Base-by-base conservation (phyloP, 176 grass and related monocot species). In the Puya raimondii region DNA sequence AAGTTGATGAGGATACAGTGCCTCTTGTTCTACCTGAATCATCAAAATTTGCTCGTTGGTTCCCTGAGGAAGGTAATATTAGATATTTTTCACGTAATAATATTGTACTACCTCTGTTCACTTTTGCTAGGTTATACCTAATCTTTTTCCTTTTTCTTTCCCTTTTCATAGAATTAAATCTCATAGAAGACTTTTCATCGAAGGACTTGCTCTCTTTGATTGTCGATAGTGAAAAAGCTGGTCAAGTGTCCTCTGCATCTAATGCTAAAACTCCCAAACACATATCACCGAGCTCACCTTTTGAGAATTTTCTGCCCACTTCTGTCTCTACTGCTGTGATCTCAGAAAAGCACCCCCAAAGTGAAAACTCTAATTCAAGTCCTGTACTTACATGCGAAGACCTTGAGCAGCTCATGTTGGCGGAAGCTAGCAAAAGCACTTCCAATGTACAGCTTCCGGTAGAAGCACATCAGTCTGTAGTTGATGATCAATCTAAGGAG, bases 1-100 rank as follows among this genome's bases (percentile, higher is more conserved):
- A 93, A 80, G 33, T 59, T 66, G 77, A 84, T 78, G 85, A 85
- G 16, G 54, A 72, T 16, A 72, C 73, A 67, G 72, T 61, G 53
- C 54, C 53, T 66, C 59, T 80, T 66, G 72, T 74, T 66, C 49
- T 88, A 64, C 58, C 87, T 74, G 95, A 94, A 94, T 86, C 90
- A 67, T 99, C 95, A 50, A 99, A 99, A 77, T 99, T 99, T 73
- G 75, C 95, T 80, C 58, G 6, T 69, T 99, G 95, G 90, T 99
- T 88, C 72, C 42, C 33, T 57, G 66, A 90, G 77, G 86, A 88
- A 88, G 95, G 95, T 94, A 86, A 78, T 51, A 23, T 53, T 42
- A 22, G n/a, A 22, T 33, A 56, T 47, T 64, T 72, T 63, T 63
- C 26, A 33, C 33, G 33, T 42, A 42, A 47, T 13, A 51, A 12